A percentile compares a stretch with the other conserved stretches of the same genome.
Conservation (phyloP, 2,329 filamentous ascomycete genomes). For the Trichoderma guizhouense region DNA sequence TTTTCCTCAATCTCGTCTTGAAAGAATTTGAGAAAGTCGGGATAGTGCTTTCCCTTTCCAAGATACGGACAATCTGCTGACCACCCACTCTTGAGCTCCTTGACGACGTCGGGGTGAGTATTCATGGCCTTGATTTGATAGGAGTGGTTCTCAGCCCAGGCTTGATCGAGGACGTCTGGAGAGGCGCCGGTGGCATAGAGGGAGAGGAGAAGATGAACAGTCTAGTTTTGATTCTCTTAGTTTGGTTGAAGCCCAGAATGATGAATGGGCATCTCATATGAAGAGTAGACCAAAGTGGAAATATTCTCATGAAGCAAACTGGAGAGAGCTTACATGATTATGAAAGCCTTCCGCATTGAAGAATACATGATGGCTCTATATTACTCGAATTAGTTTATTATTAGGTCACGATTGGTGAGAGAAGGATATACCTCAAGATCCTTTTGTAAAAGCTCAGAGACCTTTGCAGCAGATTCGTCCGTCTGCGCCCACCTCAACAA, state of each 20-base stretch:
- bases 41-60: slow-evolving; percentile 61
- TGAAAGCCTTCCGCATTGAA: slow-evolving; percentile 76
- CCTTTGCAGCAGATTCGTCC: slow-evolving; percentile 57
- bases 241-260: not conserved
- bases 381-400: not conserved
- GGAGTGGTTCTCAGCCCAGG: slow-evolving; percentile 60
- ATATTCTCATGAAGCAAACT: not conserved
- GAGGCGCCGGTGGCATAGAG: slow-evolving; percentile 72
- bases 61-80: slow-evolving; percentile 55
- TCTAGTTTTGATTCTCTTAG: slow-evolving; percentile 33
- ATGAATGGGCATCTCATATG: not conserved
- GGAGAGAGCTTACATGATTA: slow-evolving; percentile 60
- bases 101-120: slow-evolving; percentile 47
- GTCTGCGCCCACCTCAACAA: slow-evolving; percentile 47
- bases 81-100: slow-evolving; percentile 54
- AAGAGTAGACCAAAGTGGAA: not conserved
- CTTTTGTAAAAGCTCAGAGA: slow-evolving; percentile 67
- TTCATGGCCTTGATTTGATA: slow-evolving; percentile 61
- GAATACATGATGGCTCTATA: slow-evolving; percentile 65
- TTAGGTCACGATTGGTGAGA: not conserved
- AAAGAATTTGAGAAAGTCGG: slow-evolving; percentile 75
- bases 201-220: slow-evolving; percentile 72
- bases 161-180: slow-evolving; percentile 54
- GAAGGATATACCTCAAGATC: slow-evolving; percentile 59
- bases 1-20: slow-evolving; percentile 65